Conservation (phyloP, 1,284 basidiomycete genomes). For the Leccinum glutinopallens region DNA sequence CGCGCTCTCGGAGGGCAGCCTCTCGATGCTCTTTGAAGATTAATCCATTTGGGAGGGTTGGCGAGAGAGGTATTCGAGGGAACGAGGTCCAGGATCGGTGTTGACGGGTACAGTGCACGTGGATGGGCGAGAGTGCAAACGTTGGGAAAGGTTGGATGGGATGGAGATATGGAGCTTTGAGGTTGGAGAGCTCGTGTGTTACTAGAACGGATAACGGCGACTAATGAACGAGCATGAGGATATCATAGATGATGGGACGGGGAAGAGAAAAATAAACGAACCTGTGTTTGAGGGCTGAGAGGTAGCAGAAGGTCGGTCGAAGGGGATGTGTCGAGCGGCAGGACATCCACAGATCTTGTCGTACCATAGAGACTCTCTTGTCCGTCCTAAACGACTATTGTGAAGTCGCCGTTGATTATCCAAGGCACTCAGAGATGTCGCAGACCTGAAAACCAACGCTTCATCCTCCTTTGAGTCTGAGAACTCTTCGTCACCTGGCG, state of each 20-base stretch:
- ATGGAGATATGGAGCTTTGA: slow-evolving; percentile 33
- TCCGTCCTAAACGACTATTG: slow-evolving; percentile 57
- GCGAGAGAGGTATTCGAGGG: slow-evolving; percentile 8
- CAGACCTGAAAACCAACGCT: neutral
- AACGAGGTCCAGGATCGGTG: slow-evolving; percentile 7
- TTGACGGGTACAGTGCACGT: slow-evolving; percentile 14
- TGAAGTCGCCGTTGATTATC: slow-evolving; percentile 44
- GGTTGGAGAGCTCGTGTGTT: slow-evolving; percentile 13
- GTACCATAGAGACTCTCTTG: slow-evolving; percentile 37
- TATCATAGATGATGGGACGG: neutral
- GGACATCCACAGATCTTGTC: slow-evolving; percentile 79
- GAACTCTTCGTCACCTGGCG: slow-evolving; percentile 28
- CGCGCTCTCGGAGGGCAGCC: slow-evolving; percentile 57
- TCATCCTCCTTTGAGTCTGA: slow-evolving; percentile 40
- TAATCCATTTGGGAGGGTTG: slow-evolving; percentile 27
- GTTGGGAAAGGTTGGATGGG: slow-evolving; percentile 12
- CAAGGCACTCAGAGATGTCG: no score
- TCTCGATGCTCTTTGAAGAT: slow-evolving; percentile 39
- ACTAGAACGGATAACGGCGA: slow-evolving; percentile 8
- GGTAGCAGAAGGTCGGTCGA: slow-evolving; percentile 2
- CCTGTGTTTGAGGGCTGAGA: slow-evolving; percentile 6
- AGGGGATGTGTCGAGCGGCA: slow-evolving; percentile 15
- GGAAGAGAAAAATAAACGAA: slow-evolving; percentile 18
- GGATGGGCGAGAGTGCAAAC: slow-evolving; percentile 17
- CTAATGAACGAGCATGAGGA: neutral